A percentile compares a stretch with the other conserved stretches of the same genome.
phyloP scores from a whole-genome alignment of 306 rosid species.

The Luffa aegyptiaca region DNA sequence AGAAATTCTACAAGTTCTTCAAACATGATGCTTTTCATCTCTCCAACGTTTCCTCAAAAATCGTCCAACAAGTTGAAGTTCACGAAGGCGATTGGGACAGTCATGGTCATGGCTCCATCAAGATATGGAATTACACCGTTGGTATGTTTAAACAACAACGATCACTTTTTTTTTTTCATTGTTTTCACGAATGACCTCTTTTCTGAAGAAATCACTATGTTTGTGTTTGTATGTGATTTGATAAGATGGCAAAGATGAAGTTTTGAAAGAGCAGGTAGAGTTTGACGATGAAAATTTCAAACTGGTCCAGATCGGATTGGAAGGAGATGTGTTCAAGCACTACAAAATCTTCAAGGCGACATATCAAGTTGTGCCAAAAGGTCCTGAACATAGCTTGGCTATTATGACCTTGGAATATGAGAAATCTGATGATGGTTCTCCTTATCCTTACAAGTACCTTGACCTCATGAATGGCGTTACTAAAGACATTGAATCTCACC shows the following conservation, averaged over 20 bases:
- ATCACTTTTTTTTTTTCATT: not conserved
- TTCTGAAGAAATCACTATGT: too few relatives aligned
- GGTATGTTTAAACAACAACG: conserved; percentile 9
- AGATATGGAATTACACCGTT: conserved; percentile 24
- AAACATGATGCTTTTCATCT: conserved; percentile 7
- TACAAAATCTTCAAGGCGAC: conserved; percentile 14
- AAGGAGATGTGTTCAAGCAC: conserved; percentile 14
- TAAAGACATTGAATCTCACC: conserved; percentile 24
- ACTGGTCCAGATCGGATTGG: conserved; percentile 14
- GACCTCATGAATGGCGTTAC: conserved; percentile 15
- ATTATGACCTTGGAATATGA: conserved; percentile 20
- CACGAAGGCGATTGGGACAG: conserved; percentile 52
- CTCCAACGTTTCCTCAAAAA: conserved; percentile 11
- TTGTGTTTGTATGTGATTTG: not conserved
- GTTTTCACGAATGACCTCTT: too few relatives aligned
- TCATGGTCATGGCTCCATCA: conserved; percentile 25
- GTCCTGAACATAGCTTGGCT: not conserved
- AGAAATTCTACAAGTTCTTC: conserved; percentile 8
- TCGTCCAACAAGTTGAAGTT: conserved; percentile 15
- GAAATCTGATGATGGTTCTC: conserved; percentile 12
- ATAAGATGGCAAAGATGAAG: conserved; percentile 10
- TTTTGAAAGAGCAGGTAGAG: conserved; percentile 27
- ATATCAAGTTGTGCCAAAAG: conserved; percentile 16
- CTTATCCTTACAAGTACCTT: conserved; percentile 22
- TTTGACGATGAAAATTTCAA: conserved; percentile 8